Evolutionary conservation across 495 filamentous ascomycete genomes (phyloP), one percentile per base, ranked within the genome.

Genomic region (Aspergillus taichungensis): DNA sequence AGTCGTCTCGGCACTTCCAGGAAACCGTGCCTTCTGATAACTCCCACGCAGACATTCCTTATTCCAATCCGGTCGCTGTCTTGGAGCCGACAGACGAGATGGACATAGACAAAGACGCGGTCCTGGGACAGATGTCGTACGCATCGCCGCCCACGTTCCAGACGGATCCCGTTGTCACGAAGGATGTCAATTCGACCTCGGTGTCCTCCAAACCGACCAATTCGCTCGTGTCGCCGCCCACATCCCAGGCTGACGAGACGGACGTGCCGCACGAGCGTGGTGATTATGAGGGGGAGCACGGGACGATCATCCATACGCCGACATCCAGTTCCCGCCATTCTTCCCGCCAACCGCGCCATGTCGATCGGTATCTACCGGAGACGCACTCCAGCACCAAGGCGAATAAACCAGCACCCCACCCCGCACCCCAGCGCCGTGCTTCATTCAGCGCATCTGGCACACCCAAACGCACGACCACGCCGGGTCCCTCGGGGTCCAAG

Each of bases 211-310:
- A 71, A 37, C 66, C 66, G 6, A 56, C 66, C 18, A 64, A 61
- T 29, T 68, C 72, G 3, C 49, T 77, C 35, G 72, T 76, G 8
- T 77, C 74, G 0, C 74, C 74, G 18, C 74, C 74, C 0, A 75
- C 71, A 34, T 77, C 74, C 18, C 61, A 72, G 41, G 67, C 60
- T 13, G 72, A 73, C 45, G 71, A 75, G 44, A 66, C 57, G 45
- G 71, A 72, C 43, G 57, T 63, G 30, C 52, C 56, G 28, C 62
- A 64, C 8, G 60, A 71, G 0, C 60, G 66, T 44, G 48, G 51
- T 9, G 50, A 66, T 47, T 61, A 62, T 5, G 68, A 72, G 38
- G 56, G 62, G n/a, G 68, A 72, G 27, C 55, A 55, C 24, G 42
- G 47, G 8, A 43, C 52, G 30, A 46, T 60, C 7, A 52, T 73